Evolutionary conservation across 73 alveolate genomes (phyloP).

Genomic region (Tetrahymena borealis): DNA sequence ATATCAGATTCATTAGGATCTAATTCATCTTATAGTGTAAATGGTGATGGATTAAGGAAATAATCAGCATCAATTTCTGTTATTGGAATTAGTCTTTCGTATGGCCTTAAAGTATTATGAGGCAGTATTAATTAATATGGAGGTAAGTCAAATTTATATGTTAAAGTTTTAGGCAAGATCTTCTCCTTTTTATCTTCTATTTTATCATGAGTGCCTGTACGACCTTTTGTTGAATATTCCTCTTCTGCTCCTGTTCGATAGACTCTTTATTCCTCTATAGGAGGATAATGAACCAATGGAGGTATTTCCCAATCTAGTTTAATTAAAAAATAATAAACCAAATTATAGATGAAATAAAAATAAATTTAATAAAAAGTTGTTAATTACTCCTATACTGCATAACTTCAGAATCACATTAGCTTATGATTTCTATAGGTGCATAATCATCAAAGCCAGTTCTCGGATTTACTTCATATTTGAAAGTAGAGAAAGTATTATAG

Average conservation of each 20-base stretch:
- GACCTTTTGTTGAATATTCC: constrained; percentile 31
- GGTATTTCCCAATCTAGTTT: constrained; percentile 27
- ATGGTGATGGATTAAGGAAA: neutral
- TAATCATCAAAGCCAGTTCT: constrained; percentile 34
- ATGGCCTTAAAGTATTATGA: constrained; percentile 23
- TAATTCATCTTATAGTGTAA: constrained; percentile 20
- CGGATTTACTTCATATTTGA: constrained; percentile 26
- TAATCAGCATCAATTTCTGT: constrained; percentile 18
- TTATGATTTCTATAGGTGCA: constrained; percentile 24
- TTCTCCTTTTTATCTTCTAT: constrained; percentile 3
- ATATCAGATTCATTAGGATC: constrained; percentile 23
- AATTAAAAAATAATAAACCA: neutral
- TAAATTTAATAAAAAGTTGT: neutral
- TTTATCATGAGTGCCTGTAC: constrained; percentile 9
- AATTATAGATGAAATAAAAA: neutral
- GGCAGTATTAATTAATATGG: constrained; percentile 2
- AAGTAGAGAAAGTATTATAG: constrained; percentile 12
- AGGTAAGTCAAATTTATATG: constrained; percentile 12
- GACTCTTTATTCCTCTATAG: neutral
- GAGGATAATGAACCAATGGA: constrained; percentile 26
- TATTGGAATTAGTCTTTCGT: neutral
- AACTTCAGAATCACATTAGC: constrained; percentile 28
- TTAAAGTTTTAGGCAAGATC: neutral
- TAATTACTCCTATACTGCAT: constrained; percentile 13
- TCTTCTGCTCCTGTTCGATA: constrained; percentile 43